Percentiles rank a stretch among this genome's conserved stretches.
Evolutionary conservation across 1,284 basidiomycete species (phyloP).

Genomic region (Ganoderma boninense): DNA sequence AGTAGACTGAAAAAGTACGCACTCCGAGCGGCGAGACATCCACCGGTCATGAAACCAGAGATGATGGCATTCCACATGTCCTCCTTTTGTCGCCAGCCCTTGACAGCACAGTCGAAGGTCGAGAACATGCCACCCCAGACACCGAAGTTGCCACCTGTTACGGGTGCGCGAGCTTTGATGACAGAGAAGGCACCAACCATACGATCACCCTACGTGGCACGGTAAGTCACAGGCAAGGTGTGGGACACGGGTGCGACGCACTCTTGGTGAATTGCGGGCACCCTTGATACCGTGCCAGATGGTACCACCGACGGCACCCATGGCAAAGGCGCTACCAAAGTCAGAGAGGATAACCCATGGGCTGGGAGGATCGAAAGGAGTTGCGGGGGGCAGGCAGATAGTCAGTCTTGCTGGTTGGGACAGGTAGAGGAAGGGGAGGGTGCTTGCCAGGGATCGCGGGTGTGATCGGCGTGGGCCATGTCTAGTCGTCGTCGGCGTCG

Average conservation of each 20-base stretch:
- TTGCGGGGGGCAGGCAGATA: not conserved
- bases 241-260: constrained; percentile 49
- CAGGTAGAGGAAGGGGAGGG: not conserved
- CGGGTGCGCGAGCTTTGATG: constrained; percentile 98
- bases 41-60: constrained; percentile 98
- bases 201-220: constrained; percentile 81
- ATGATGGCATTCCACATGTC: constrained; percentile 99
- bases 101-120: constrained; percentile 97
- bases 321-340: constrained; percentile 96
- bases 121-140: constrained; percentile 99
- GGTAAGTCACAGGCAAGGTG: not conserved
- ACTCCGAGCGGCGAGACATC: constrained; percentile 95
- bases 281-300: constrained; percentile 99
- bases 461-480: constrained; percentile 92
- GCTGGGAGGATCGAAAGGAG: constrained; percentile 51
- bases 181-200: constrained; percentile 94
- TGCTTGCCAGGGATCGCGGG: constrained; percentile 88
- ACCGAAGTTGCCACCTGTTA: constrained; percentile 97
- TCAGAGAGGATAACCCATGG: constrained; percentile 99
- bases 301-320: constrained; percentile 95
- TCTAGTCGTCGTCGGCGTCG: constrained; percentile 32
- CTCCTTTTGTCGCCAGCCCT: constrained; percentile 98
- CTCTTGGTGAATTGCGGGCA: constrained; percentile 94
- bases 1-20: constrained; percentile 37
- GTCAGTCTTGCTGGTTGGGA: constrained; percentile 13